Evolutionary conservation across 1,139 yeast genomes (phyloP).

Genomic region (Yamadazyma atlantica): DNA sequence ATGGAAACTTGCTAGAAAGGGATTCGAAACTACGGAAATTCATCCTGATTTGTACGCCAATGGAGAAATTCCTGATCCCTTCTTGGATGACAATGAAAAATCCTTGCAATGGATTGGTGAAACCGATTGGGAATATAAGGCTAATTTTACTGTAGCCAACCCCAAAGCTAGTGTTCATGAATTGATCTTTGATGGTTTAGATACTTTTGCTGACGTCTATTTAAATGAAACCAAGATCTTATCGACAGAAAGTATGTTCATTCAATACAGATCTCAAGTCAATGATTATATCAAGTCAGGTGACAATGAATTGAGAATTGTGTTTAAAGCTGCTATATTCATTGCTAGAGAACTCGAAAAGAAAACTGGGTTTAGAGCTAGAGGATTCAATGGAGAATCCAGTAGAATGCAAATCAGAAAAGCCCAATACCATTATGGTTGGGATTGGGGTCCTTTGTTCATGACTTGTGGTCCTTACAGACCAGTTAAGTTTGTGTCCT

Average conservation of each 20-base stretch:
- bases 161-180: constrained; percentile 17
- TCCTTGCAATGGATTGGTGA: constrained; percentile 49
- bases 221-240: constrained; percentile 33
- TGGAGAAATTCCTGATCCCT: constrained; percentile 44
- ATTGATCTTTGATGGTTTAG: constrained; percentile 43
- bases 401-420: constrained; percentile 45
- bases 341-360: constrained; percentile 22
- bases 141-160: constrained; percentile 14
- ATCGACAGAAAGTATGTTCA: constrained; percentile 40
- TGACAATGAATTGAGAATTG: constrained; percentile 19
- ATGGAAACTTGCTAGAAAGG: constrained; percentile 12
- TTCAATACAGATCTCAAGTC: constrained; percentile 19
- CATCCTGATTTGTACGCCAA: constrained; percentile 38
- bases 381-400: constrained; percentile 41
- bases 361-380: constrained; percentile 17
- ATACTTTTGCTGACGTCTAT: constrained; percentile 40
- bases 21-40: constrained; percentile 24
- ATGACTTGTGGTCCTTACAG: constrained; percentile 49
- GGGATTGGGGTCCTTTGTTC: constrained; percentile 60
- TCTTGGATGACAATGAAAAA: constrained; percentile 37
- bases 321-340: constrained; percentile 23
- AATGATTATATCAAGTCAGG: constrained; percentile 8
- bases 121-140: constrained; percentile 39
- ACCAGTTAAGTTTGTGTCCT: constrained; percentile 34
- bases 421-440: constrained; percentile 56